A percentile compares a stretch with the other conserved stretches of the same genome.
phyloP scores from a whole-genome alignment of 2,329 filamentous ascomycete genomes.

The Aspergillus novofumigatus region DNA sequence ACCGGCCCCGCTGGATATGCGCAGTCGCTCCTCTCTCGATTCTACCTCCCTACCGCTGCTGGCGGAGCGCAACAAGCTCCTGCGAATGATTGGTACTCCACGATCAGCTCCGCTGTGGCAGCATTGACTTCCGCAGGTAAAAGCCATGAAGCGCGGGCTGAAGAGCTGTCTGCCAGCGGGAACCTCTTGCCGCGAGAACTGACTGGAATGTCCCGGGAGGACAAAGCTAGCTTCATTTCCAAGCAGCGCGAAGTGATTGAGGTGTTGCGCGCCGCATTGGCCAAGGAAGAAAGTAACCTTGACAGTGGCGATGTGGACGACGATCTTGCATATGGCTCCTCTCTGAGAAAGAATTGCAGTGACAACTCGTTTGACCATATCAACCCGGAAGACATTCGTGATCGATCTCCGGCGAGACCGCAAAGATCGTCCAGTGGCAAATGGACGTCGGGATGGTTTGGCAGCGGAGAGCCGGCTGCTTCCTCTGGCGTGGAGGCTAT shows the following conservation, averaged over 20 bases:
- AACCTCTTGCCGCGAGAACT: slow-evolving; percentile 69
- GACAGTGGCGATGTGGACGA: slow-evolving; percentile 30
- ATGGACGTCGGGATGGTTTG: slow-evolving; percentile 32
- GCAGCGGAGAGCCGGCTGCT: slow-evolving; percentile 21
- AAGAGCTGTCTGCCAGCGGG: slow-evolving; percentile 54
- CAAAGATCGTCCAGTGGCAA: slow-evolving; percentile 19
- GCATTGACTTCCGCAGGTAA: slow-evolving; percentile 49
- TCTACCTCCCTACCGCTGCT: slow-evolving; percentile 69
- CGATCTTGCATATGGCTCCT: slow-evolving; percentile 39
- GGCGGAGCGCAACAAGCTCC: slow-evolving; percentile 45
- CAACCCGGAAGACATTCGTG: slow-evolving; percentile 61
- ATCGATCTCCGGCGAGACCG: slow-evolving; percentile 13
- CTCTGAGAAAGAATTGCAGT: slow-evolving; percentile 72
- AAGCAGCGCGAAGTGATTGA: slow-evolving; percentile 74
- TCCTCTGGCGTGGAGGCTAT: slow-evolving; percentile 28
- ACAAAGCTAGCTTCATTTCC: slow-evolving; percentile 69
- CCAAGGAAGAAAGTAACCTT: slow-evolving; percentile 68
- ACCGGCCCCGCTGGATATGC: slow-evolving; percentile 57
- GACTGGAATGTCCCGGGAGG: slow-evolving; percentile 55
- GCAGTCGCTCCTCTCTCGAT: slow-evolving; percentile 76
- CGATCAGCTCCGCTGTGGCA: slow-evolving; percentile 71
- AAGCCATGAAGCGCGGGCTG: slow-evolving; percentile 38
- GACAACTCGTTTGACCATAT: slow-evolving; percentile 89
- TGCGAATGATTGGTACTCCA: slow-evolving; percentile 67
- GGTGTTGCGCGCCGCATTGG: slow-evolving; percentile 70